Percentiles rank a stretch among this genome's conserved stretches.
These are phyloP conservation scores for Colletotrichum sublineola DNA, from an alignment of 2,329 filamentous ascomycete species.

Conservation along the genomic window DNA sequence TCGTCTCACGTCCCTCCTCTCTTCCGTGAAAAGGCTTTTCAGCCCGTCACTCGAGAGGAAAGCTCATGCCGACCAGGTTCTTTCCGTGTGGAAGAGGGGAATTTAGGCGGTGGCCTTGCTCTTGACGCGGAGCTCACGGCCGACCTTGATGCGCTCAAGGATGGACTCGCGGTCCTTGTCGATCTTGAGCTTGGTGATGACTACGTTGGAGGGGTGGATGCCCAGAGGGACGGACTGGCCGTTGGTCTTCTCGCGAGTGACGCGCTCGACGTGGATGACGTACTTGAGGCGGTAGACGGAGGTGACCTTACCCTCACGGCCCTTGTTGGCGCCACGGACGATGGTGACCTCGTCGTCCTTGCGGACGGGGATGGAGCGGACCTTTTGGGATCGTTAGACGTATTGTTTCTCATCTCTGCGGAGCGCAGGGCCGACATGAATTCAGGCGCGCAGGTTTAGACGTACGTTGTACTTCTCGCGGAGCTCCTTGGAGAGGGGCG, in stretches of 20 bases:
- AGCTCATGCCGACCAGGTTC: background rate
- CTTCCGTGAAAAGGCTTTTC: background rate
- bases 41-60: slow-evolving; percentile 1
- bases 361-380: slow-evolving; percentile 95
- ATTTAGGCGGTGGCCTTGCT: slow-evolving; percentile 72
- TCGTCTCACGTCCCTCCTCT: background rate
- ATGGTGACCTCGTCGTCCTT: slow-evolving; percentile 97
- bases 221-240: slow-evolving; percentile 95
- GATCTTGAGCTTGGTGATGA: slow-evolving; percentile 99
- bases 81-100: background rate
- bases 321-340: slow-evolving; percentile 94
- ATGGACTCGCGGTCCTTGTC: slow-evolving; percentile 95
- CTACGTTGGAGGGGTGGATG: slow-evolving; percentile 95
- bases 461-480: slow-evolving; percentile 98
- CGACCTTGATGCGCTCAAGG: slow-evolving; percentile 85
- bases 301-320: slow-evolving; percentile 97
- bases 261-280: slow-evolving; percentile 95
- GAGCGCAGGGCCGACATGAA: background rate
- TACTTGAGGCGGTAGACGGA: slow-evolving; percentile 99
- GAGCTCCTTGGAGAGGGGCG: slow-evolving; percentile 95
- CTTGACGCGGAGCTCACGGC: slow-evolving; percentile 82
- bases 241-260: slow-evolving; percentile 96
- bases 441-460: slow-evolving; percentile 35
- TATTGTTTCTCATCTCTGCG: background rate
- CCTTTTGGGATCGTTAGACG: slow-evolving; percentile 63